These are phyloP conservation scores for Boeremia lycopersici DNA, from an alignment of 2,329 filamentous ascomycete species.

Conservation along the genomic window DNA sequence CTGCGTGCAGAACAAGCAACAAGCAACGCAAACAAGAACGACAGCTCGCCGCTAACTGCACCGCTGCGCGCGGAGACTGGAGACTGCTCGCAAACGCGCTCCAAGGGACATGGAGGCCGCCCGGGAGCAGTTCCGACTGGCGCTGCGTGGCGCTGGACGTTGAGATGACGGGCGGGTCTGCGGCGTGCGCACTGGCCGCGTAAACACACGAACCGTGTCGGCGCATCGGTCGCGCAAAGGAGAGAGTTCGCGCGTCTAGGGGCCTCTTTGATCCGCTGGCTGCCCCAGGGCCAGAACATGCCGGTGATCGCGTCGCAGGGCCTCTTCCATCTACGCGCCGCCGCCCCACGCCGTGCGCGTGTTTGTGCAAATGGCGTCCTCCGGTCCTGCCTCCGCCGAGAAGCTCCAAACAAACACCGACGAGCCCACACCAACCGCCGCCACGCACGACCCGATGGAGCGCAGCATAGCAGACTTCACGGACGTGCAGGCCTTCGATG, in stretches of 20 bases:
- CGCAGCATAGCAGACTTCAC: constrained; percentile 37
- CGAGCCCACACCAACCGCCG: constrained; percentile 24
- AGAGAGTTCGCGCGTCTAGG: not conserved
- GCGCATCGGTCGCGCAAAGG: constrained; percentile 14
- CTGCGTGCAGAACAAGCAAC: not conserved
- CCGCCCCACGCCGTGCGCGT: constrained; percentile 23
- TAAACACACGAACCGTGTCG: constrained; percentile 8
- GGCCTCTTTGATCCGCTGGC: constrained; percentile 9
- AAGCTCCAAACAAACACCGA: constrained; percentile 29
- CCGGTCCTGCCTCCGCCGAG: constrained; percentile 32
- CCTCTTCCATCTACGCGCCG: constrained; percentile 24
- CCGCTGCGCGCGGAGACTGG: not conserved
- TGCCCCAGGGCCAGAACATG: constrained; percentile 28
- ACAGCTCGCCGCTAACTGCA: too few relatives aligned
- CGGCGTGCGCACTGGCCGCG: constrained; percentile 4
- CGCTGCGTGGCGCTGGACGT: not conserved
- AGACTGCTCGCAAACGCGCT: not conserved
- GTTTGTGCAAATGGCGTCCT: constrained; percentile 30
- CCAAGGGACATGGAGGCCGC: not conserved
- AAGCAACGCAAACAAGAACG: not conserved
- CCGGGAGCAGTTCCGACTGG: constrained; percentile 14
- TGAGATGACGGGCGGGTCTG: constrained; percentile 4
- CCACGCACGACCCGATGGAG: constrained; percentile 31
- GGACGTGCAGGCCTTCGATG: constrained; percentile 42
- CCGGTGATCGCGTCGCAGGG: constrained; percentile 23